Percentiles rank a stretch among this genome's conserved stretches.
phyloP scores from a whole-genome alignment of 306 rosid species.

The Fragaria nilgerrensis region DNA sequence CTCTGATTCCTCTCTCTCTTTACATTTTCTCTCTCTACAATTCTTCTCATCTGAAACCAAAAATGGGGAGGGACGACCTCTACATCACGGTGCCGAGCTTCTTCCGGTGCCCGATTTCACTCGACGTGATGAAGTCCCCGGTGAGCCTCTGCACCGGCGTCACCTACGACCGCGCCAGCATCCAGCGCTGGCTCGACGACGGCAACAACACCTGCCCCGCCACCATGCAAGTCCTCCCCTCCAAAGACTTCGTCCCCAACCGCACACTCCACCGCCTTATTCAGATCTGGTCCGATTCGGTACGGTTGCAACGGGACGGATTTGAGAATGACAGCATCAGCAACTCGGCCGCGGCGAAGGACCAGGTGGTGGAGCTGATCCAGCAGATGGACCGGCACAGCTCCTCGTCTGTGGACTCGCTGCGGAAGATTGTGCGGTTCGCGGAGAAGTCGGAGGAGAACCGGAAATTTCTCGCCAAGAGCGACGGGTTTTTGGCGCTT shows the following conservation, averaged over 20 bases:
- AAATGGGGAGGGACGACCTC: conserved; percentile 72
- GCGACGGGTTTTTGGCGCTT: conserved; percentile 42
- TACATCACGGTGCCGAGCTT: conserved; percentile 68
- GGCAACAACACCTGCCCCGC: conserved; percentile 98
- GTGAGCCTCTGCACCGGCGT: conserved; percentile 94
- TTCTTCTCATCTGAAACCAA: conserved; percentile 19
- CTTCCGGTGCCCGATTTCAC: conserved; percentile 83
- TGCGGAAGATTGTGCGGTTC: conserved; percentile 43
- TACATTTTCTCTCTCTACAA: conserved; percentile 14
- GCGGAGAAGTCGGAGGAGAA: conserved; percentile 62
- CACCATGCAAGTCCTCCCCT: conserved; percentile 86
- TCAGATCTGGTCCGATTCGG: conserved; percentile 89
- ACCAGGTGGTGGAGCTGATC: conserved; percentile 39
- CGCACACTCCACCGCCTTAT: conserved; percentile 79
- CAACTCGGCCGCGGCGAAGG: conserved; percentile 28
- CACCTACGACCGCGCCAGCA: conserved; percentile 91
- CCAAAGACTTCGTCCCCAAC: conserved; percentile 77
- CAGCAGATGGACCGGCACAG: conserved; percentile 9
- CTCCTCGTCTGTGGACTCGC: conserved; percentile 23
- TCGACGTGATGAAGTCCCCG: conserved; percentile 91
- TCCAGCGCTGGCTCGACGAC: conserved; percentile 93
- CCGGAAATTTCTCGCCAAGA: conserved; percentile 45
- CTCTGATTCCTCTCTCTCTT: conserved; percentile 11
- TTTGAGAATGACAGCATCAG: conserved; percentile 32
- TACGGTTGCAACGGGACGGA: conserved; percentile 29